A percentile compares a stretch with the other conserved stretches of the same genome.
These are phyloP conservation scores for Penicillium olsonii DNA, from an alignment of 2,329 filamentous ascomycete genomes.

Conservation along the genomic window DNA sequence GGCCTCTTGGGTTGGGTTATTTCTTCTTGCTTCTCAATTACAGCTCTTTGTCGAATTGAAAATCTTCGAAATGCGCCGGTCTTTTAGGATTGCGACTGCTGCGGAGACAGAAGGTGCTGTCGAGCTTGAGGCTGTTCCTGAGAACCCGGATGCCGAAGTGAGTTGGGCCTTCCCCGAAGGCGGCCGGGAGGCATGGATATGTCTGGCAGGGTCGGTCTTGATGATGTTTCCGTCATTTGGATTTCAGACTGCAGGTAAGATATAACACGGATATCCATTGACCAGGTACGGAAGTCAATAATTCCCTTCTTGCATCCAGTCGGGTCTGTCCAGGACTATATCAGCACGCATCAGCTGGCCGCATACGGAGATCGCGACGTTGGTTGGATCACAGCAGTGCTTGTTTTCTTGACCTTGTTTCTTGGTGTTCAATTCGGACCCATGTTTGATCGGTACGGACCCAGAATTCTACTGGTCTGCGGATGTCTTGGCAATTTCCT, in stretches of 20 bases:
- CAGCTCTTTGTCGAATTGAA: not conserved
- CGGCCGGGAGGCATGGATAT: conserved; percentile 36
- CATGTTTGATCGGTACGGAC: conserved; percentile 52
- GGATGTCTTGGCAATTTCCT: conserved; percentile 41
- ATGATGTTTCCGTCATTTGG: conserved; percentile 46
- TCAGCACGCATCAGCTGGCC: conserved; percentile 48
- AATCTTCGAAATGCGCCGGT: not conserved
- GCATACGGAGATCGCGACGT: conserved; percentile 47
- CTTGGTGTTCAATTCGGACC: conserved; percentile 53
- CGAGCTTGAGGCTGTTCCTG: conserved; percentile 5
- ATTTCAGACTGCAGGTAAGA: conserved; percentile 44
- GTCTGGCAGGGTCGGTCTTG: conserved; percentile 36
- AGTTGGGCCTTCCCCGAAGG: conserved; percentile 32
- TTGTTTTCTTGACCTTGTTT: conserved; percentile 48
- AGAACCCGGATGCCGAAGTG: conserved; percentile 12
- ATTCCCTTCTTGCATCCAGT: conserved; percentile 28
- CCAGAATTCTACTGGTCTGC: conserved; percentile 41
- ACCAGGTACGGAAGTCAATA: no score
- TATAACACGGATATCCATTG: no score
- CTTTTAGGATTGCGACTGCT: not conserved
- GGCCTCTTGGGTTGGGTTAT: not conserved
- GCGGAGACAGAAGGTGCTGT: not conserved
- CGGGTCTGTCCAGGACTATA: conserved; percentile 52
- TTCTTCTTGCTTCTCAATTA: not conserved
- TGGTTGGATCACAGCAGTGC: conserved; percentile 53